Evolutionary conservation across 2,329 filamentous ascomycete species (phyloP), one percentile per base, ranked within the genome.

Genomic region (Aspergillus pseudoglaucus): DNA sequence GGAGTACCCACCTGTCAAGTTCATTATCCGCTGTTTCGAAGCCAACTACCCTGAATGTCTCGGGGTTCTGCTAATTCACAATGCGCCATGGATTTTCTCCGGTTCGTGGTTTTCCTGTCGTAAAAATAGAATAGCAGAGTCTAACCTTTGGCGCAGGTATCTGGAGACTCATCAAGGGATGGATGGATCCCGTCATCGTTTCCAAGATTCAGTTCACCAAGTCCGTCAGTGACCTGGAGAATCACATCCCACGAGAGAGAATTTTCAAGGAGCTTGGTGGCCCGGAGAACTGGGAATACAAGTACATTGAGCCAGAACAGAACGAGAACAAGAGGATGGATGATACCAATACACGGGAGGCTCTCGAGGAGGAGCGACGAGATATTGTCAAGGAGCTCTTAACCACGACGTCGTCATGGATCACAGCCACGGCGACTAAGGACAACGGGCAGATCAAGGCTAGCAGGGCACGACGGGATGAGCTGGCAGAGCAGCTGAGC

Each of bases 1-100:
- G 82, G 93, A 98, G 70, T 97, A 97, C 67, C 83, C 87, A 0
- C 91, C 93, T 0, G 88, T 98, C 46, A 97, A 95, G 64, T 97
- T 96, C 71, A 95, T 97, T 83, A 95, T 97, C 67, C 91, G 94
- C 67, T 95, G 89, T 66, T 97, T 97, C 65, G 90, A 97, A 74
- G 90, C 90, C 50, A 96, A 97, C 66, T 98, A 96, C 60, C 91
- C 93, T 0, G 93, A 97, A 68, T 90, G 83, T 37, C 78, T 97
- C 1, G 91, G 90, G n/a, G 80, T 84, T 2, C 87, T 96, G 12
- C 78, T 96, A 38, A 88, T 97, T 38, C 91, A 97, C 74, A 95
- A 95, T 66, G 83, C 91, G 0, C 91, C 91, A 0, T 61, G 91
- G 91, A 75, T 97, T 27, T 97, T 97, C 72, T 89, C 95, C 73